Evolutionary conservation across 345 rosid species (phyloP).

Genomic region (Turritis glabra): DNA sequence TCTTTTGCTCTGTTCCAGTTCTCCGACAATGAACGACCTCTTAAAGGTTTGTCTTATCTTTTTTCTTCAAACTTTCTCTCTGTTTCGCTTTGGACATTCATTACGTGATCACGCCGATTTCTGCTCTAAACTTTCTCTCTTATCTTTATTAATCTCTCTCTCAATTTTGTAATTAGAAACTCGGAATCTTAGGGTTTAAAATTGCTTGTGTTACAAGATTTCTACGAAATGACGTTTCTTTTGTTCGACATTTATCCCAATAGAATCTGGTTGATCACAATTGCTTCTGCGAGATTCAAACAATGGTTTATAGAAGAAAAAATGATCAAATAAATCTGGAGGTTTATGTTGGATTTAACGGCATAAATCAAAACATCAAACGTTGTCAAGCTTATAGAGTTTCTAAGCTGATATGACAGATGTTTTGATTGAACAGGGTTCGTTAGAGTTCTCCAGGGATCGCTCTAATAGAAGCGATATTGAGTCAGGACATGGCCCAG

Average conservation of each 20-base stretch:
- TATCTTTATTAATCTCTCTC: neutral
- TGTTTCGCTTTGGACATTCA: neutral
- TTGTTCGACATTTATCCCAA: neutral
- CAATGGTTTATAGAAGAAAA: neutral
- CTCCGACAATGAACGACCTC: constrained; percentile 78
- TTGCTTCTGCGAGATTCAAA: neutral
- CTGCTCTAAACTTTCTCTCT: too few relatives aligned
- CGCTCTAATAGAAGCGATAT: constrained; percentile 67
- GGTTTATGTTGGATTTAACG: constrained; percentile 2
- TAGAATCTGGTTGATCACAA: neutral
- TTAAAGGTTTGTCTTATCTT: constrained; percentile 49
- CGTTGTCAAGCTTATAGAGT: neutral
- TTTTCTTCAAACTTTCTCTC: neutral
- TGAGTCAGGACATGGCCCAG: constrained; percentile 61
- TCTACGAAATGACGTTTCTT: neutral
- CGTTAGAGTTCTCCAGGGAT: constrained; percentile 74
- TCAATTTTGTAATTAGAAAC: neutral
- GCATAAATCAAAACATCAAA: neutral
- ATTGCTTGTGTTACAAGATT: constrained; percentile 26
- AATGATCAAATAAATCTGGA: neutral
- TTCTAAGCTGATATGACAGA: neutral
- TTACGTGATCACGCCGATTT: neutral
- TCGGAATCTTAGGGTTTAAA: neutral
- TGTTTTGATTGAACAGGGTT: constrained; percentile 54
- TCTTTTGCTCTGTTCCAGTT: constrained; percentile 24